Percentiles rank a stretch among this genome's conserved stretches.
Evolutionary conservation across 345 rosid genomes (phyloP).

Genomic region (Eucalyptus sp.): DNA sequence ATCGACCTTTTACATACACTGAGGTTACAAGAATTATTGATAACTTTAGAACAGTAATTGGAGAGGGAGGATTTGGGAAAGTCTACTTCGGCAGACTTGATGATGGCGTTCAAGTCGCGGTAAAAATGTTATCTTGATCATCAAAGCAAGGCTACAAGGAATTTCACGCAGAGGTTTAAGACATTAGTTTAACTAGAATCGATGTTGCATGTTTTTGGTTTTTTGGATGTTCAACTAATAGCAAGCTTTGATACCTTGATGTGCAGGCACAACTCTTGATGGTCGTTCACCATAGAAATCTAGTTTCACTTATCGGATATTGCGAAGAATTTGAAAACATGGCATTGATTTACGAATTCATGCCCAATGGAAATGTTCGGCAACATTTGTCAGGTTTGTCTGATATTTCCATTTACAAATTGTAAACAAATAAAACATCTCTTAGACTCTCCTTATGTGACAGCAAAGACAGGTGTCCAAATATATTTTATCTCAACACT

Average conservation of each 20-base stretch:
- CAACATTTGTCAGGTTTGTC: slow-evolving; percentile 10
- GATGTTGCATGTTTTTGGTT: no score
- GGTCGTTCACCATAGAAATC: not conserved
- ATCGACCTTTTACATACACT: not conserved
- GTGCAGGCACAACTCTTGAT: no score
- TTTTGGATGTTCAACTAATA: no score
- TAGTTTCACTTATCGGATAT: slow-evolving; percentile 18
- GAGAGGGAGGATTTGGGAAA: no score
- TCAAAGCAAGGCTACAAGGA: no score
- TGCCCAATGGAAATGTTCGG: slow-evolving; percentile 17
- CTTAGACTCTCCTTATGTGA: not conserved
- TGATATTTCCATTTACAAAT: not conserved
- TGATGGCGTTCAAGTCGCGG: no score
- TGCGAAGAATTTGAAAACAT: slow-evolving; percentile 7
- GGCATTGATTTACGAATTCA: slow-evolving; percentile 22
- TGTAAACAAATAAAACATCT: not conserved
- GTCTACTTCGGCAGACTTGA: no score
- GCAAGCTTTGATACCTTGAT: no score
- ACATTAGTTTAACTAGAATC: no score
- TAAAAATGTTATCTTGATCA: no score
- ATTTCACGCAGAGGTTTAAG: no score
- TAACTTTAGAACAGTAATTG: not conserved
- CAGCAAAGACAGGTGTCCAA: not conserved
- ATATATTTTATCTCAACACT: not conserved
- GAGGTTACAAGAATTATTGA: slow-evolving; percentile 4